Percentiles rank a stretch among this genome's conserved stretches.
These are phyloP conservation scores for Urtica urens DNA, from an alignment of 306 rosid species.

Conservation along the genomic window DNA sequence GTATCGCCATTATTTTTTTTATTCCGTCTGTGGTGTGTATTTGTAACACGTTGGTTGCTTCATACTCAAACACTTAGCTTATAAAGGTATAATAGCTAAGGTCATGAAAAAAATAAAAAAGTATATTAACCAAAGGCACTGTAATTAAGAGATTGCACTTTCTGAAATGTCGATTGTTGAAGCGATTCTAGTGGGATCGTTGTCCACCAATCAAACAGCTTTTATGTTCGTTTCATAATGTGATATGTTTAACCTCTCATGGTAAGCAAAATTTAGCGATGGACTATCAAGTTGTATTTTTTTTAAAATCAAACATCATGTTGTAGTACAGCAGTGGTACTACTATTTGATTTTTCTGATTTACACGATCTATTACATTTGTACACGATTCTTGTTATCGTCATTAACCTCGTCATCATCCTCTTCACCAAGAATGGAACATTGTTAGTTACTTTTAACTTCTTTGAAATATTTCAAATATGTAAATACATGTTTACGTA, in stretches of 20 bases:
- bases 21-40: no score
- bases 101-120: not conserved
- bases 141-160: slow-evolving; percentile 10
- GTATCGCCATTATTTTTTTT: not conserved
- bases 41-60: not conserved
- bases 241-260: no score
- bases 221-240: not conserved
- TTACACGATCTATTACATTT: not conserved
- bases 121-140: not conserved
- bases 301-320: not conserved
- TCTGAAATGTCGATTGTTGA: slow-evolving; percentile 9
- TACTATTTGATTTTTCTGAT: no score
- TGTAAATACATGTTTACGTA: no score
- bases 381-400: not conserved
- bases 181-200: slow-evolving; percentile 4
- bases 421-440: not conserved
- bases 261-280: not conserved
- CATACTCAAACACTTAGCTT: not conserved
- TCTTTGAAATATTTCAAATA: no score
- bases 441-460: no score
- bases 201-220: slow-evolving; percentile 21
- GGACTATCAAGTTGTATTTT: slow-evolving; percentile 3
- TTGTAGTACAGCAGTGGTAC: not conserved
- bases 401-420: not conserved
- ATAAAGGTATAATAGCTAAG: not conserved